Percentiles rank a stretch among this genome's conserved stretches.
phyloP scores from a whole-genome alignment of 768 basidiomycete genomes.

The Melanogaster broomeanus region DNA sequence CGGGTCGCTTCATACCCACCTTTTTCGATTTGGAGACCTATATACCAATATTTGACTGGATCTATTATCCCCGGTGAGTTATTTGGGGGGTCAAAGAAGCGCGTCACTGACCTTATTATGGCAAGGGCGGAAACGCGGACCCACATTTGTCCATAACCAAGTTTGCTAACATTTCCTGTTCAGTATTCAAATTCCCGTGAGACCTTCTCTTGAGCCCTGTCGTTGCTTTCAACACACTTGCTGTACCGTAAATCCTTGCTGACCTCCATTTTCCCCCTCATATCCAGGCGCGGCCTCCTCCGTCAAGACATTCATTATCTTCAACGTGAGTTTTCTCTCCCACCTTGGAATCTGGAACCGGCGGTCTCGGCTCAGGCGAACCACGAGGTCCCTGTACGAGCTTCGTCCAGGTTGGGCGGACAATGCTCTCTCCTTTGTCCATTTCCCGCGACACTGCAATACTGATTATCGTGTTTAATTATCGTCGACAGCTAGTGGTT shows the following conservation, averaged over 20 bases:
- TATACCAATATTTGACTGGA: conserved; percentile 6
- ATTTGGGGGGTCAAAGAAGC: conserved; percentile 3
- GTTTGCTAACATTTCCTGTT: conserved; percentile 44
- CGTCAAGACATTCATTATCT: conserved; percentile 60
- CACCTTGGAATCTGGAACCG: conserved; percentile 6
- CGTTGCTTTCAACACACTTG: conserved; percentile 14
- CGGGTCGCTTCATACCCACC: conserved; percentile 5
- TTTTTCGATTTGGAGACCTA: conserved; percentile 16
- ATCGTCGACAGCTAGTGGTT: conserved; percentile 22
- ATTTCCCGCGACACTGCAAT: conserved; percentile 4
- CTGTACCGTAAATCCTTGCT: not conserved
- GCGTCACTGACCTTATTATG: conserved; percentile 32
- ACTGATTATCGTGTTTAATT: conserved; percentile 20
- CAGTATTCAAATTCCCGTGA: conserved; percentile 38
- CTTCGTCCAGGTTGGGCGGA: conserved; percentile 21
- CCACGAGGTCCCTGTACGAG: conserved; percentile 22
- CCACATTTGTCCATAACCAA: conserved; percentile 52
- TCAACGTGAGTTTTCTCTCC: conserved; percentile 44
- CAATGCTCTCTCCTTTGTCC: conserved; percentile 27
- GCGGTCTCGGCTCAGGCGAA: conserved; percentile 16
- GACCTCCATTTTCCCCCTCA: conserved; percentile 10
- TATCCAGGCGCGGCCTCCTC: conserved; percentile 70
- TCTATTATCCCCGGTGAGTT: conserved; percentile 14
- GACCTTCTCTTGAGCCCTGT: conserved; percentile 20
- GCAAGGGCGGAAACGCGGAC: conserved; percentile 46